A percentile compares a stretch with the other conserved stretches of the same genome.
These are phyloP conservation scores for Podaxis sp. DNA, from an alignment of 768 basidiomycete genomes.

Conservation along the genomic window DNA sequence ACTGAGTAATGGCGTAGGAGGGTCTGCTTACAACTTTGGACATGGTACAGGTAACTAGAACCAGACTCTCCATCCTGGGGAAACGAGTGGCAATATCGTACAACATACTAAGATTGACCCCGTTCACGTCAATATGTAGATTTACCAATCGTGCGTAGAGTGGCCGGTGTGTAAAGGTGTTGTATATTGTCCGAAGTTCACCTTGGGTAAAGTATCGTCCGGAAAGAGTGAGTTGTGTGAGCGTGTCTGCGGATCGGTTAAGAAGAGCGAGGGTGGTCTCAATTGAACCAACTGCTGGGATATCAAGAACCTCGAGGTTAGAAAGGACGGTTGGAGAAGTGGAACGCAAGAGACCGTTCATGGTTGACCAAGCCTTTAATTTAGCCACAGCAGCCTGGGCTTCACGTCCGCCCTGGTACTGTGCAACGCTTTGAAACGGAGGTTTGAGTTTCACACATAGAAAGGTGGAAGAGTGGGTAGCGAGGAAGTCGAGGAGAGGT, in stretches of 20 bases:
- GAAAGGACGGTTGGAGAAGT: neutral
- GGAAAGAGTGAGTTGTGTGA: neutral
- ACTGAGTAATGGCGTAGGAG: neutral
- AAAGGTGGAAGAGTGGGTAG: slow-evolving; percentile 18
- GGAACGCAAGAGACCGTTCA: neutral
- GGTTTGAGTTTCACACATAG: slow-evolving; percentile 23
- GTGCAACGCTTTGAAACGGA: neutral
- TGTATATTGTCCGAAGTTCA: neutral
- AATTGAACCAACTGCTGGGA: neutral
- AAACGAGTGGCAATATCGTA: neutral
- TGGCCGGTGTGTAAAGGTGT: neutral
- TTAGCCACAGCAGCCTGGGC: neutral
- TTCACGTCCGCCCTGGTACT: neutral
- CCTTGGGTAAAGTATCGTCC: neutral
- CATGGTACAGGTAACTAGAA: neutral
- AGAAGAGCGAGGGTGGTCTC: neutral
- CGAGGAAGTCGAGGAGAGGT: neutral
- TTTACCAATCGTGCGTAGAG: neutral
- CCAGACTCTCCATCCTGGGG: neutral
- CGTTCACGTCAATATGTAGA: neutral
- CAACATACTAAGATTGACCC: neutral
- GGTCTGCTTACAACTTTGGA: neutral
- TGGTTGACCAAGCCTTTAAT: neutral
- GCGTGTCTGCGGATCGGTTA: neutral
- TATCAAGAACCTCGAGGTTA: neutral